Base-by-base conservation (phyloP, 208 protist genomes). In the Leptomonas pyrrhocoris region DNA sequence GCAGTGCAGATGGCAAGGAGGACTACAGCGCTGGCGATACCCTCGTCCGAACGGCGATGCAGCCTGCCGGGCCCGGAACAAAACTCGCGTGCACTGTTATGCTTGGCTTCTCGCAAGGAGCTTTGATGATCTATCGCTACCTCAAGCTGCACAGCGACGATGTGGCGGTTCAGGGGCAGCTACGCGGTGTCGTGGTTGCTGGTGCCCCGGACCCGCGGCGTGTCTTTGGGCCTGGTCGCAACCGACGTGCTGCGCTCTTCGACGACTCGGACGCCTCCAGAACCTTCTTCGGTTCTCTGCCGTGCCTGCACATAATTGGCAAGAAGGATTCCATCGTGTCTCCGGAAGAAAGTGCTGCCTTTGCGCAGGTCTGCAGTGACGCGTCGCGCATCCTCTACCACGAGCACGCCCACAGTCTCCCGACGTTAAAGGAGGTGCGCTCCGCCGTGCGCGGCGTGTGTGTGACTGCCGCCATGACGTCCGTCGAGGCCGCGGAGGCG, bases 21-120 rank as follows among this genome's bases (percentile, higher is more conserved):
- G 68, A 78, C 62, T 96, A 94, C 51, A 74, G 56, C 31, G 70
- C 30, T 15, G 80, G 78, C 1, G 91, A 96, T 68, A 69, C 62
- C 12, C n/a, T 82, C 34, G 68, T 94, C 28, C 55, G 67, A 30
- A 18, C 40, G 30, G 65, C 62, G 27, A 83, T 94, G 74, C 48
- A 65, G 16, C 57, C 38, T 0, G 58, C 31, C 4, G 69, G 73
- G 18, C 81, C 80, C 38, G 84, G 89, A 56, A 72, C 72, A 27
- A 59, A 60, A 23, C 65, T 77, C 2, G 56, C 72, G 21, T 77
- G 48, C 51, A 72, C 57, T 42, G 54, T 94, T 23, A 64, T 96
- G 46, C 71, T 96, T 13, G 89, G 92, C 34, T 96, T 96, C 74
- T 96, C 92, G 1, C 92, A 96, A 65, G 92, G 92, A 2, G 84